These are phyloP conservation scores for Talaromyces rugulosus DNA, from an alignment of 2,329 filamentous ascomycete species.

Conservation along the genomic window DNA sequence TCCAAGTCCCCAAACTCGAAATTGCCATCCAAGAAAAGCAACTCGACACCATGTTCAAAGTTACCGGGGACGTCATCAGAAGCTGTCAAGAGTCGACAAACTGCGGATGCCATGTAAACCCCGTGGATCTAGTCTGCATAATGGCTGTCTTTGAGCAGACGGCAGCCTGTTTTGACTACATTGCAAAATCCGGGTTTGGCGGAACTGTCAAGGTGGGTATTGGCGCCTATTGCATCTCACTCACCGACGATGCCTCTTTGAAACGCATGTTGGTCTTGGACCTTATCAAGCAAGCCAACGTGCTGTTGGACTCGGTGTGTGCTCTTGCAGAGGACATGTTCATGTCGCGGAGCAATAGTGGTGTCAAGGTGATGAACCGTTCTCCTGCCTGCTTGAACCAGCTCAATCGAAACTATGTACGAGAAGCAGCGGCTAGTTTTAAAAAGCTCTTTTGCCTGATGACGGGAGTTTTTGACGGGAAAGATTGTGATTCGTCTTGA, in stretches of 20 bases:
- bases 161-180: slow-evolving; percentile 15
- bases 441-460: not conserved
- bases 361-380: not conserved
- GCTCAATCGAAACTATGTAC: not conserved
- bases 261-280: slow-evolving; percentile 12
- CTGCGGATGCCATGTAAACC: slow-evolving; percentile 10
- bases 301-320: slow-evolving; percentile 9
- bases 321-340: slow-evolving; percentile 8
- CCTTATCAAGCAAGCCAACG: slow-evolving; percentile 10
- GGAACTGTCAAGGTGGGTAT: slow-evolving; percentile 14
- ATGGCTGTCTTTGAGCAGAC: slow-evolving; percentile 17
- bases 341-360: not conserved
- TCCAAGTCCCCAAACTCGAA: slow-evolving; percentile 10
- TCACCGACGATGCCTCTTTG: slow-evolving; percentile 11
- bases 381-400: not conserved
- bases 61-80: slow-evolving; percentile 12
- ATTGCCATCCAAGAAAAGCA: slow-evolving; percentile 6
- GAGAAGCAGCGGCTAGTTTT: not conserved
- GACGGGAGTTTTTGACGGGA: not conserved
- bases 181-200: slow-evolving; percentile 12
- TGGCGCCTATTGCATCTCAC: slow-evolving; percentile 13
- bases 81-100: slow-evolving; percentile 12
- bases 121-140: slow-evolving; percentile 15
- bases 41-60: slow-evolving; percentile 13
- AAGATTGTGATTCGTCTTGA: not conserved